These are phyloP conservation scores for Biancaea sappan DNA, from an alignment of 306 rosid species.

Conservation along the genomic window DNA sequence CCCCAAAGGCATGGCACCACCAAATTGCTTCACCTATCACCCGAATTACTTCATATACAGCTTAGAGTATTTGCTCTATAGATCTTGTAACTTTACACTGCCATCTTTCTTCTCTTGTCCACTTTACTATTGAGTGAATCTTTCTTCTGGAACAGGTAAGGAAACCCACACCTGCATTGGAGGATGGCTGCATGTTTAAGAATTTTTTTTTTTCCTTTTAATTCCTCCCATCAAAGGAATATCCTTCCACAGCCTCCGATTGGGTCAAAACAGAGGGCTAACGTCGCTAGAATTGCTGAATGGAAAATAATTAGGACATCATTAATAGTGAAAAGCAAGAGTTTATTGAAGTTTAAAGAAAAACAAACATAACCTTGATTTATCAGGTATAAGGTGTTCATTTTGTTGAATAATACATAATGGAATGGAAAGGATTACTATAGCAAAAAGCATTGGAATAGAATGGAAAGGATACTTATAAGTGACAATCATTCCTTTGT, in stretches of 20 bases:
- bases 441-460: neutral
- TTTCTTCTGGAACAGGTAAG: neutral
- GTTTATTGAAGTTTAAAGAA: neutral
- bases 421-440: neutral
- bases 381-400: neutral
- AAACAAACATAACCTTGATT: neutral
- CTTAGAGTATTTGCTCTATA: neutral
- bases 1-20: neutral
- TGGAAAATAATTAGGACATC: neutral
- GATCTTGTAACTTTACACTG: neutral
- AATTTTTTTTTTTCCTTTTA: no score
- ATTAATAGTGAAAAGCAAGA: neutral
- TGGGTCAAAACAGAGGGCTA: neutral
- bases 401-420: neutral
- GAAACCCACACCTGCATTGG: neutral
- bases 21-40: neutral
- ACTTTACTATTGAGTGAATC: neutral
- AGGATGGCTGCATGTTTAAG: neutral
- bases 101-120: neutral
- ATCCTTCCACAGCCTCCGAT: neutral
- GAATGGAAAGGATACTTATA: neutral
- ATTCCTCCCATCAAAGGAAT: neutral
- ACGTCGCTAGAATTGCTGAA: slow-evolving; percentile 4
- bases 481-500: neutral
- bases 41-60: neutral